A percentile compares a stretch with the other conserved stretches of the same genome.
Conservation (phyloP, 2,329 filamentous ascomycete genomes). For the Stagonosporopsis rhizophila region DNA sequence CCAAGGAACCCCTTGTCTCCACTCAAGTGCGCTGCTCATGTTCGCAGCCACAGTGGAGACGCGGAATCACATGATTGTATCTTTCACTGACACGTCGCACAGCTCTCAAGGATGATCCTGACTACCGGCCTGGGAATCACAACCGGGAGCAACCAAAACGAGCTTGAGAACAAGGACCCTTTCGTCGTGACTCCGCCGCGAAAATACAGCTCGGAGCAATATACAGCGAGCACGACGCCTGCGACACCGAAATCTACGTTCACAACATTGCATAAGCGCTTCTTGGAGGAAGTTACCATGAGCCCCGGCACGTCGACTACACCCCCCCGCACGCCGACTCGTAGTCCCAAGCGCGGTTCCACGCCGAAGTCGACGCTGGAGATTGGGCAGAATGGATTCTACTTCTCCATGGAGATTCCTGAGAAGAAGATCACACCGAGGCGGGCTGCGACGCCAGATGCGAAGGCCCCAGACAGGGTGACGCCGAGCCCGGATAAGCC, state of each 20-base stretch:
- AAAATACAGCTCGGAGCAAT: background rate
- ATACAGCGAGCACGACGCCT: background rate
- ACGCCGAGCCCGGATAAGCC: constrained; percentile 16
- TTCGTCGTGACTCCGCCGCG: constrained; percentile 15
- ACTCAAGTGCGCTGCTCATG: background rate
- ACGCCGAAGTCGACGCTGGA: constrained; percentile 23
- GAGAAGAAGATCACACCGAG: constrained; percentile 19
- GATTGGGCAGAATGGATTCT: constrained; percentile 29
- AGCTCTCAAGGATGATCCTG: constrained; percentile 12
- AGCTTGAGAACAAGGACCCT: constrained; percentile 11
- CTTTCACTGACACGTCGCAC: constrained; percentile 17
- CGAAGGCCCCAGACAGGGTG: background rate
- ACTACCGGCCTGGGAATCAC: background rate
- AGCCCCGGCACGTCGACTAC: constrained; percentile 17
- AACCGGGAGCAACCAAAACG: background rate
- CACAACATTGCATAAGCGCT: constrained; percentile 24
- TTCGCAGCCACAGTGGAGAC: background rate
- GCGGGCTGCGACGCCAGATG: constrained; percentile 12
- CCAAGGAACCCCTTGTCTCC: background rate
- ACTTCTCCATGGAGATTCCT: constrained; percentile 31
- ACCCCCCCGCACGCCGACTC: constrained; percentile 23
- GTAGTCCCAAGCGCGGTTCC: constrained; percentile 1
- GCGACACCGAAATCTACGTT: constrained; percentile 9
- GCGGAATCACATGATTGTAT: constrained; percentile 6
- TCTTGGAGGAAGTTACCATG: constrained; percentile 27